Base-by-base conservation (phyloP, 2,329 filamentous ascomycete genomes). In the Akanthomyces muscarius region DNA sequence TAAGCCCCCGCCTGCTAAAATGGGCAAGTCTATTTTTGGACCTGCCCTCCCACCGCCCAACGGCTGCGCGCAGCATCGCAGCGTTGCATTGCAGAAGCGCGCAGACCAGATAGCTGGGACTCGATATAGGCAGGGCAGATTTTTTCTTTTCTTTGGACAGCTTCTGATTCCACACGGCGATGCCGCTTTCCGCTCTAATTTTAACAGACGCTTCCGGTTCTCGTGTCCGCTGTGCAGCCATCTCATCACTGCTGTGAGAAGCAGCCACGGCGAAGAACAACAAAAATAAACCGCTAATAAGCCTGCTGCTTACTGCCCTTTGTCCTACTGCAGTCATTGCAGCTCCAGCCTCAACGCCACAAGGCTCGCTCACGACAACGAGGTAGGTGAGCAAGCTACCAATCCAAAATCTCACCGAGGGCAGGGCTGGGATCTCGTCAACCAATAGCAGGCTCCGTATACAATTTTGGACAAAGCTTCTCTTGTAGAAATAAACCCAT, bases 41-140 rank as follows among this genome's bases (percentile, higher is more conserved):
- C 5, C 38, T 16, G 38, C 14, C 18, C 38, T 16, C 18, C 6
- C 21, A 55, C 8, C 7, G 23, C 41, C 41, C 54, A 57, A 57
- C 54, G 42, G 54, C 54, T 33, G 28, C 41, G 54, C 54, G 36
- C 42, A 47, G 42, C 54, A 36, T 47, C 45, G 54, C 54, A 25
- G 45, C 54, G 16, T 42, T 45, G 16, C 28, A 33, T 30, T 10
- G 30, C n/a, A 38, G n/a, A n/a, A 21, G 51, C 51, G 51, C 36
- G 21, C 52, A 54, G 52, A 54, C 52, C 42, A 57, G 25, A 57
- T 36, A n/a, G 28, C 28, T 38, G n/a, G n/a, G 11, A 21, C 21
- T 16, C 10, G 44, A 18, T 58, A 58, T 42, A 57, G 55, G 55
- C 21, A 48, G 42, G 55, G 55, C 55, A 48, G 44, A 58, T 47